phyloP scores from a whole-genome alignment of 2,329 filamentous ascomycete genomes.

The Thermothelomyces thermophilus region DNA sequence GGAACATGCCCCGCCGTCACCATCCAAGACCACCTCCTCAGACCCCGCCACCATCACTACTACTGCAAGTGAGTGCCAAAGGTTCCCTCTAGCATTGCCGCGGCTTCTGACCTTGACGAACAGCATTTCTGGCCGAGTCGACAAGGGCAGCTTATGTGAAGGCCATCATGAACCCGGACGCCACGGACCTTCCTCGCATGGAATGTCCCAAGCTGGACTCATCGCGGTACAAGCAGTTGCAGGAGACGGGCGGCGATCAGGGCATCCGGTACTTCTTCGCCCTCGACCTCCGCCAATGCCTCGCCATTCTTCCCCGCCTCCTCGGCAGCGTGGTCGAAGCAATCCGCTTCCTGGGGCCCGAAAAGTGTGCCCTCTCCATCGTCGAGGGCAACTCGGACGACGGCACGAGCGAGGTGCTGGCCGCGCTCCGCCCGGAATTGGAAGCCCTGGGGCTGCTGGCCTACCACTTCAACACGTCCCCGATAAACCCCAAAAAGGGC shows the following conservation, averaged over 20 bases:
- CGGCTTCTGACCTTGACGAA: neutral
- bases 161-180: slow-evolving; percentile 17
- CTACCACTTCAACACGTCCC: slow-evolving; percentile 39
- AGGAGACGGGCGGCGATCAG: neutral
- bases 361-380: slow-evolving; percentile 47
- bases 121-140: neutral
- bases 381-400: slow-evolving; percentile 51
- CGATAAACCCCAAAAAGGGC: slow-evolving; percentile 37
- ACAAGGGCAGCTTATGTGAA: slow-evolving; percentile 13
- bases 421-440: slow-evolving; percentile 35
- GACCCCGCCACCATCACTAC: neutral
- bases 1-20: neutral
- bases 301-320: slow-evolving; percentile 42
- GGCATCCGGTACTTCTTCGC: slow-evolving; percentile 42
- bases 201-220: slow-evolving; percentile 13
- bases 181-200: slow-evolving; percentile 14
- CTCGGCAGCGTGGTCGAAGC: slow-evolving; percentile 46
- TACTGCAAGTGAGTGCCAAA: neutral
- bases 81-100: neutral
- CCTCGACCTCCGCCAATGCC: slow-evolving; percentile 42
- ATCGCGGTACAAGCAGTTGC: slow-evolving; percentile 15
- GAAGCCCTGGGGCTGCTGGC: slow-evolving; percentile 26
- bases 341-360: slow-evolving; percentile 43
- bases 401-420: slow-evolving; percentile 46
- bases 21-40: neutral